Evolutionary conservation across 306 rosid species (phyloP), one percentile per base, ranked within the genome.

Genomic region (Pachyrhizus erosus): DNA sequence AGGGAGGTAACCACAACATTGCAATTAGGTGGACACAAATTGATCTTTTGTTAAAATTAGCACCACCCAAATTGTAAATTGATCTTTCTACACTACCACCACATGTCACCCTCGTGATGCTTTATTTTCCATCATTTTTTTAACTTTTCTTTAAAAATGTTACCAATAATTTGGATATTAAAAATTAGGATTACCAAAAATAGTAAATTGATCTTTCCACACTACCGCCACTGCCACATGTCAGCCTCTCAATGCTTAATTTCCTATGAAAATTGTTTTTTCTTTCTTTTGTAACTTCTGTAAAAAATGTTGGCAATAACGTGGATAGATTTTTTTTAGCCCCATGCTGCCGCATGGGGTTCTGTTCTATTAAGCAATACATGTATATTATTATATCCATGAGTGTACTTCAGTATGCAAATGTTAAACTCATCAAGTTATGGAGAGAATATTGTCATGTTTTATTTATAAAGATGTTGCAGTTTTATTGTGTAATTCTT

Each of bases 381-480:
- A 13, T 60, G 33, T 13, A 43, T 42, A 45, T 24, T 29, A 26
- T 78, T 70, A 7, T 73, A 64, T 17, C 8, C 0, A 23, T 21
- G 74, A 21, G 54, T 29, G 45, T 72, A 37, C 17, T 15, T 76
- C 24, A 8, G 7, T 75, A 75, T 64, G 51, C 70, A 26, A 12
- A 73, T 24, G 48, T 57, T 69, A 57, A 57, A 42, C 70, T 55
- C 49, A 40, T 78, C 15, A 68, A 73, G 33, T 57, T 66, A 12
- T 73, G 55, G 66, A 42, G 70, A 49, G 20, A 51, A 40, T 67
- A 46, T 18, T 58, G 55, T 64, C 24, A 42, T 70, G 82, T 76
- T 80, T 71, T 80, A 48, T 77, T 55, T 65, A 67, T 80, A 40
- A 65, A 33, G 20, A 58, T 68, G 55, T 77, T 84, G 61, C 37